Evolutionary conservation across 192 early-diverging fungal species (phyloP).

Genomic region (Coemansia sp.): DNA sequence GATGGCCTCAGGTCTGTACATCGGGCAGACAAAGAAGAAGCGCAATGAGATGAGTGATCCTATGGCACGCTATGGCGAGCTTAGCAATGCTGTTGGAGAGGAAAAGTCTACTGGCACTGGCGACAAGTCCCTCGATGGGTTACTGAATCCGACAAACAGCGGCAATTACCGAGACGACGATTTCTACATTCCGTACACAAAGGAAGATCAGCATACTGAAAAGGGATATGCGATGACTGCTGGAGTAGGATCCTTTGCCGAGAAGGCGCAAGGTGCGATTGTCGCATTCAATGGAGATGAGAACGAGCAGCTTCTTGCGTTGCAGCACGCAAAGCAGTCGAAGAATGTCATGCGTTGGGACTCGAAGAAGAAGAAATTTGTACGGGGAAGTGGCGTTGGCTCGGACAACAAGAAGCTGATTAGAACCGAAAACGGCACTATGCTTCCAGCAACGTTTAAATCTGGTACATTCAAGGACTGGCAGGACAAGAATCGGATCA

Average conservation of each 20-base stretch:
- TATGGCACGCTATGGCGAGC: constrained; percentile 29
- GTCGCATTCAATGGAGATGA: constrained; percentile 85
- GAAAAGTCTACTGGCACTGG: constrained; percentile 11
- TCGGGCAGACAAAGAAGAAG: constrained; percentile 31
- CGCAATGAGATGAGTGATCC: constrained; percentile 41
- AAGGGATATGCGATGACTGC: constrained; percentile 72
- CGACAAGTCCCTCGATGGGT: constrained; percentile 8
- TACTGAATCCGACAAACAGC: constrained; percentile 32
- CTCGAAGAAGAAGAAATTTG: constrained; percentile 89
- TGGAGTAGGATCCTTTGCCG: constrained; percentile 68
- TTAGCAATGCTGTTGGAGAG: constrained; percentile 32
- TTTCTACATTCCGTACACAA: constrained; percentile 86
- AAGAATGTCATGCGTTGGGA: constrained; percentile 81
- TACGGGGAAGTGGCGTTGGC: constrained; percentile 77
- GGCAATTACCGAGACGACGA: constrained; percentile 67
- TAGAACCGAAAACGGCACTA: constrained; percentile 84
- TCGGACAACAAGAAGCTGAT: constrained; percentile 96
- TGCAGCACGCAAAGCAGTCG: constrained; percentile 57
- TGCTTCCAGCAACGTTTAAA: constrained; percentile 86
- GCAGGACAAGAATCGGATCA: constrained; percentile 84
- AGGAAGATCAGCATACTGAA: constrained; percentile 85
- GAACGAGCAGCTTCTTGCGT: constrained; percentile 57
- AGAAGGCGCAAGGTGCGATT: constrained; percentile 74
- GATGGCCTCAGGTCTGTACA: constrained; percentile 38
- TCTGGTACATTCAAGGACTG: constrained; percentile 85